Conservation (phyloP, 116 monocot genomes). For the Cymodocea nodosa region DNA sequence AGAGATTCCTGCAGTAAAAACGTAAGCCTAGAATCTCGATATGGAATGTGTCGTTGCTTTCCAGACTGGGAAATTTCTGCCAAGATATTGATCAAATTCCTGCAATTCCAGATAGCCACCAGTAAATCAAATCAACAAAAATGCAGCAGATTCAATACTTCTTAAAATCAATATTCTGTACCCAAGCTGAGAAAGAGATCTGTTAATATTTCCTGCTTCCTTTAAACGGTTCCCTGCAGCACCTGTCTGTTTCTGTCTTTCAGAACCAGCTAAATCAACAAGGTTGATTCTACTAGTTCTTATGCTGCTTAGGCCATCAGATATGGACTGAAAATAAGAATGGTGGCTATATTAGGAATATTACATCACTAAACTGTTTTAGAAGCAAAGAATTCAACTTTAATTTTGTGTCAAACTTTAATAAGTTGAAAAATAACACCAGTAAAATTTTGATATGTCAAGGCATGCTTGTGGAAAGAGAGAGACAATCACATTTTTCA, state of each 20-base stretch:
- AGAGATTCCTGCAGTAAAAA: conserved; percentile 97
- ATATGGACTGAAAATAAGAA: conserved; percentile 30
- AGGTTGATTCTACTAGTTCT: conserved; percentile 86
- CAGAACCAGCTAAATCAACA: conserved; percentile 94
- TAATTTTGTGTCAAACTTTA: too few relatives aligned
- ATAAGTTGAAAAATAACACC: too few relatives aligned
- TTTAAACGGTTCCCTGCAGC: conserved; percentile 84
- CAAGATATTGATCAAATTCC: conserved; percentile 91
- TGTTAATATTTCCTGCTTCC: conserved; percentile 95
- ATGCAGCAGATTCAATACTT: neutral
- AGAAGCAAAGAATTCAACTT: too few relatives aligned
- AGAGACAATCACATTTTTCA: too few relatives aligned
- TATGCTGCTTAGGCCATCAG: conserved; percentile 64
- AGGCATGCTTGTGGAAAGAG: too few relatives aligned
- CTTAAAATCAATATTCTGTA: conserved; percentile 14
- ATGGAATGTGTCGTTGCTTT: conserved; percentile 92
- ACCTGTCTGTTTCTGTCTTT: conserved; percentile 82
- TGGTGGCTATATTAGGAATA: too few relatives aligned
- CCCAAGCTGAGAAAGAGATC: conserved; percentile 98
- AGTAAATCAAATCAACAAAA: neutral
- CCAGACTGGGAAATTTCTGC: conserved; percentile 87
- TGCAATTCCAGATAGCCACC: conserved; percentile 15
- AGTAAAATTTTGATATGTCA: too few relatives aligned
- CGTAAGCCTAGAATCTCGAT: conserved; percentile 87
- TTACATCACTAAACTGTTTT: too few relatives aligned